Percentiles rank a stretch among this genome's conserved stretches.
Conservation (phyloP, 495 filamentous ascomycete genomes). For the Rostrohypoxylon terebratum region DNA sequence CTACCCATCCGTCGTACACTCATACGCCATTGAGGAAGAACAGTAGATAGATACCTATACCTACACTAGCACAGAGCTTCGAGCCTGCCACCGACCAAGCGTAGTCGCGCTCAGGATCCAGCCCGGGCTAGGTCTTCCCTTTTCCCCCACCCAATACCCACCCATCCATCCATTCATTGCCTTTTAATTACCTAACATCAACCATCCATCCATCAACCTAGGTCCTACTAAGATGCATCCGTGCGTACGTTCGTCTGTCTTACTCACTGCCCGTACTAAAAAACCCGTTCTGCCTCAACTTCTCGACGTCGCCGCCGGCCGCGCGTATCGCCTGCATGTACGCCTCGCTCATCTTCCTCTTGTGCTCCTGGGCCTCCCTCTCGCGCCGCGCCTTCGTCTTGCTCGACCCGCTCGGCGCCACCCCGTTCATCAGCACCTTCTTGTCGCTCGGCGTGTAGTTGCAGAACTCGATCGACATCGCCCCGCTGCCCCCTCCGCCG, state of each 20-base stretch:
- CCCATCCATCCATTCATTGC: too few relatives aligned
- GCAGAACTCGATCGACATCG: slow-evolving; percentile 76
- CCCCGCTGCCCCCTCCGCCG: slow-evolving; percentile 38
- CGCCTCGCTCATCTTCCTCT: slow-evolving; percentile 78
- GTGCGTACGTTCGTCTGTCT: too few relatives aligned
- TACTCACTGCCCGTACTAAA: slow-evolving; percentile 12
- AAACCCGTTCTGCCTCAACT: slow-evolving; percentile 54
- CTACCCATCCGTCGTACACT: neutral
- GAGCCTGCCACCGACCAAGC: neutral
- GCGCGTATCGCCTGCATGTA: slow-evolving; percentile 78
- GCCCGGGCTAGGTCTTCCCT: neutral
- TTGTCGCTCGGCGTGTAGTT: slow-evolving; percentile 91
- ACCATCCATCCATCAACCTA: neutral
- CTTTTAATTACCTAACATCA: neutral
- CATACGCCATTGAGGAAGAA: neutral
- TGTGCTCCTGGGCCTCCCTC: slow-evolving; percentile 80
- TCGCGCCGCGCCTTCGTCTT: slow-evolving; percentile 95
- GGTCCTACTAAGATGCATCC: too few relatives aligned
- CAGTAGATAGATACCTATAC: neutral
- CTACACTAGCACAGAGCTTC: neutral
- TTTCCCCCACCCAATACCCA: neutral
- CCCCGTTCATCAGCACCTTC: slow-evolving; percentile 83
- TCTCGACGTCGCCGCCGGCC: slow-evolving; percentile 79
- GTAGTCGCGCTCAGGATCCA: neutral
- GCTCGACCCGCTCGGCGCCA: slow-evolving; percentile 87